Evolutionary conservation across 306 rosid species (phyloP), one percentile per base, ranked within the genome.

Genomic region (Prunus mira): DNA sequence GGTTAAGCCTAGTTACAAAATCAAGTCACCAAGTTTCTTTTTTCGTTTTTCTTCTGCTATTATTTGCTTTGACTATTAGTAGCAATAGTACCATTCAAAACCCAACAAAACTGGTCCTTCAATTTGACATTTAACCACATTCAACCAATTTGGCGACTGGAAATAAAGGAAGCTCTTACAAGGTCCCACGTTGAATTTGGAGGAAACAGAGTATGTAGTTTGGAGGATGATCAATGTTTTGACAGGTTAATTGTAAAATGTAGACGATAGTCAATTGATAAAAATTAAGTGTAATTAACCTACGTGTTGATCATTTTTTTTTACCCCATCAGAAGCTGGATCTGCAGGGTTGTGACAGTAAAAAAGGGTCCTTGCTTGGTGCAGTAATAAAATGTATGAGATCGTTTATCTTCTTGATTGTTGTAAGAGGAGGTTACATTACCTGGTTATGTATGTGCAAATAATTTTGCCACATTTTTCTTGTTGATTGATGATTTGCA

Each of bases 131-230:
- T 6, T 19, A 72, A 19, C 78, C 20, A 79, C 72, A 25, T 71
- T 3, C 50, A 71, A 22, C 82, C 38, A 64, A 52, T n/a, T 72
- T 79, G 73, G 61, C 47, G 24, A 50, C 73, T 19, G 64, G 60
- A 18, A 18, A 18, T 54, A 17, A 34, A 13, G 20, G 56, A 20
- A 27, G 20, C 12, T 25, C 56, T 43, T 12, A 14, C 12, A 14
- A 19, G 56, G 14, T 12, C 38, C 46, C 4, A 9, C 14, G 8
- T 65, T 75, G 71, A 66, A 66, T 22, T 66, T 66, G 51, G n/a
- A 66, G 32, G 28, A 20, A 22, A 66, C 71, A 38, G n/a, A 45
- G 3, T 2, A 20, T 12, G 64, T 14, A 58, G 18, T 66, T 66
- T 66, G 50, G 71, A 66, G 22, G 5, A 11, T 58, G 78, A 80